phyloP scores from a whole-genome alignment of 768 basidiomycete genomes.

The Ramaria sp. region DNA sequence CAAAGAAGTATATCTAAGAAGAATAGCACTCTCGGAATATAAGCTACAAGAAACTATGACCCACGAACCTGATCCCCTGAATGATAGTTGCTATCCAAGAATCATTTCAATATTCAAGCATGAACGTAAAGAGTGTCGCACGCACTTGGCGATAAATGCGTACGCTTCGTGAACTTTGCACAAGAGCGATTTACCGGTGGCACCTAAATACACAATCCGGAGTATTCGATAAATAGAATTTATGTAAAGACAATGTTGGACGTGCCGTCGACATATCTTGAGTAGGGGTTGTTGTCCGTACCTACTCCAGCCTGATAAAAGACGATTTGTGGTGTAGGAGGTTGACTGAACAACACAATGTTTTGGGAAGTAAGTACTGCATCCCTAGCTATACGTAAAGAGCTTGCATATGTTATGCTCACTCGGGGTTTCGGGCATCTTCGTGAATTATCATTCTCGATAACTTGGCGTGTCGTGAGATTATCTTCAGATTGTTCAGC shows the following conservation, averaged over 20 bases:
- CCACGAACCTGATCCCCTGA: conserved; percentile 59
- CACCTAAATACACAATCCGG: conserved; percentile 30
- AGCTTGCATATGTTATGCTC: too few species aligned
- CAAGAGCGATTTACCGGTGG: conserved; percentile 49
- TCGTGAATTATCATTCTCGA: conserved; percentile 20
- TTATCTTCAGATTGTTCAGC: too few species aligned
- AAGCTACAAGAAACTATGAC: not conserved
- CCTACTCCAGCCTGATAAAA: conserved; percentile 59
- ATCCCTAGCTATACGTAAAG: too few species aligned
- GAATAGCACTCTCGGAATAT: conserved; percentile 38
- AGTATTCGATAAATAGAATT: not conserved
- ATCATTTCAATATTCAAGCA: not conserved
- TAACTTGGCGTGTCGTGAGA: conserved; percentile 14
- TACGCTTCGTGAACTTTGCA: conserved; percentile 73
- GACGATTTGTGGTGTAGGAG: conserved; percentile 47
- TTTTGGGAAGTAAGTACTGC: too few species aligned
- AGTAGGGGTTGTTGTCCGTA: conserved; percentile 46
- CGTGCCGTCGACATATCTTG: conserved; percentile 49
- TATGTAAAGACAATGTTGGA: conserved; percentile 14
- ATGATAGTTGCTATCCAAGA: conserved; percentile 44
- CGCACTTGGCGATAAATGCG: conserved; percentile 69
- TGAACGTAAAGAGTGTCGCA: conserved; percentile 8
- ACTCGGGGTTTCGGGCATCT: conserved; percentile 22
- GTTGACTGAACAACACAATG: conserved; percentile 9
- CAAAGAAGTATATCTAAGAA: conserved; percentile 75